These are phyloP conservation scores for Alternaria infectoria DNA, from an alignment of 2,329 filamentous ascomycete genomes.

Conservation along the genomic window DNA sequence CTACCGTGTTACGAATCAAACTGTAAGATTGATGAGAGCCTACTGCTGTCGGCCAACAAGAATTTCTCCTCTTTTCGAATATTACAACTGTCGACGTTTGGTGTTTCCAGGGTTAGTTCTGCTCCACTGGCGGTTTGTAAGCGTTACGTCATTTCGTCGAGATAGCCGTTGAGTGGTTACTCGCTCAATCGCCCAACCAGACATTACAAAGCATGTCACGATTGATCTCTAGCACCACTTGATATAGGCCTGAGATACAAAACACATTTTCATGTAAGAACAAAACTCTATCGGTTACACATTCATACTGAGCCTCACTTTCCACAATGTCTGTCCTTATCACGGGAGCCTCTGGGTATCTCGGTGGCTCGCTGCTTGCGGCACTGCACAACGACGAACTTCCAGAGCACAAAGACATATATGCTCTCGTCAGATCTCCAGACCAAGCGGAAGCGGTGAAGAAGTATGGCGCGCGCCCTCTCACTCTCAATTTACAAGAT, in stretches of 20 bases:
- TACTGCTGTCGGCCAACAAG: neutral
- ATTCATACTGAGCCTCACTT: neutral
- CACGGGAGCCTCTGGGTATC: conserved; percentile 61
- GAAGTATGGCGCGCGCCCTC: conserved; percentile 52
- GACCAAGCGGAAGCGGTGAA: conserved; percentile 55
- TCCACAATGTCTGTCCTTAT: conserved; percentile 51
- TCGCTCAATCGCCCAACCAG: neutral
- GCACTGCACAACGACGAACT: conserved; percentile 47
- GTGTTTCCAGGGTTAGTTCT: too few species aligned
- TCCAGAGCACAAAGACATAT: conserved; percentile 53
- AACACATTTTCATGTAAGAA: neutral
- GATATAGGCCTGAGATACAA: too few species aligned
- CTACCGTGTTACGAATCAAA: neutral
- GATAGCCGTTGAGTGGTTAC: neutral
- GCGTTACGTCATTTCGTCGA: neutral
- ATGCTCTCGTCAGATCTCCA: conserved; percentile 56
- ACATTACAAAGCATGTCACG: neutral
- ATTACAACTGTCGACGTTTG: neutral
- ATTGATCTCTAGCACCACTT: neutral
- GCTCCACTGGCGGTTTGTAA: neutral
- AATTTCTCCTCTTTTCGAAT: neutral
- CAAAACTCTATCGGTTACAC: conserved; percentile 9
- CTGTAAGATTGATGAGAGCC: neutral
- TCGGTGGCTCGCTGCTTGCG: conserved; percentile 59
- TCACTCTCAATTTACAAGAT: conserved; percentile 51